These are phyloP conservation scores for Penicillium argentinense DNA, from an alignment of 495 filamentous ascomycete species.

Conservation along the genomic window DNA sequence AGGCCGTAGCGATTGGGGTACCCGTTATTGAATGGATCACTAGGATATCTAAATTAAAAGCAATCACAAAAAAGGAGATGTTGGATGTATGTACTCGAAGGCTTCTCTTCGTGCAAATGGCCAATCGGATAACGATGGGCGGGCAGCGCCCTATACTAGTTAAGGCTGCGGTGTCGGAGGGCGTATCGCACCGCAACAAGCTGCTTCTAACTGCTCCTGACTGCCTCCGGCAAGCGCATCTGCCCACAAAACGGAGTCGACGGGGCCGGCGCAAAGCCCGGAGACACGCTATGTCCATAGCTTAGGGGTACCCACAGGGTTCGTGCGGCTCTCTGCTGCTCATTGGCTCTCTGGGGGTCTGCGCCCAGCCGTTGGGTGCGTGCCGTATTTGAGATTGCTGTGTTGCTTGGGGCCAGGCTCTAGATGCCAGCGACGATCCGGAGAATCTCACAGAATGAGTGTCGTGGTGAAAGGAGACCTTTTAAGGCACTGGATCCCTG, in stretches of 20 bases:
- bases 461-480: constrained; percentile 6
- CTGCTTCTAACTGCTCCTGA: not conserved
- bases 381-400: constrained; percentile 7
- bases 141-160: not conserved
- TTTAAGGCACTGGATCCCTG: constrained; percentile 8
- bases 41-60: too few relatives aligned
- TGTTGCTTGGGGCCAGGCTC: constrained; percentile 12
- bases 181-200: too few relatives aligned
- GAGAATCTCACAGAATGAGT: constrained; percentile 11
- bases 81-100: too few relatives aligned
- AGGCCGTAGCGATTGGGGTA: too few relatives aligned
- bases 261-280: not conserved
- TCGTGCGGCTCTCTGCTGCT: constrained; percentile 8
- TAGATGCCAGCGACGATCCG: constrained; percentile 19
- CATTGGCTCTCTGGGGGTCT: constrained; percentile 14
- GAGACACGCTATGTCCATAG: constrained; percentile 22
- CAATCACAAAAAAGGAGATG: too few relatives aligned
- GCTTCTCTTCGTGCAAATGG: too few relatives aligned
- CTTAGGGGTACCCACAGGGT: constrained; percentile 25
- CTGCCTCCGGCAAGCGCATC: not conserved
- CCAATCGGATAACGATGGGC: too few relatives aligned
- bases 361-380: constrained; percentile 7
- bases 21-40: too few relatives aligned
- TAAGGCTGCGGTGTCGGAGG: not conserved
- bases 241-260: not conserved